Percentiles rank a stretch among this genome's conserved stretches.
Conservation (phyloP, 192 early-diverging fungal genomes). For the Backusella mclennaniae region DNA sequence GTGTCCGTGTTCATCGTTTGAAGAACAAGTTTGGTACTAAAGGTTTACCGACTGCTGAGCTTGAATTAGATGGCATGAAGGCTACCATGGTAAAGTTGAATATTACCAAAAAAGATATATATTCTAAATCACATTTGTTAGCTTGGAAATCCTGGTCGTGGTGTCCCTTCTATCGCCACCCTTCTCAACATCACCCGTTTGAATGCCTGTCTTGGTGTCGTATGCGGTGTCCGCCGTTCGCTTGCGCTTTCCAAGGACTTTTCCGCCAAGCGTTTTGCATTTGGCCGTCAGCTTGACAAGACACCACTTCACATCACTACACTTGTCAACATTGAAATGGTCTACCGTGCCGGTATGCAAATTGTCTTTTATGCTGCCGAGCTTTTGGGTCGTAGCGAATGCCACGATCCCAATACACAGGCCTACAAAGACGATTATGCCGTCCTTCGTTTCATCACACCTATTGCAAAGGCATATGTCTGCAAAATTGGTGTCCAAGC, state of each 20-base stretch:
- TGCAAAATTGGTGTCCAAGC: conserved; percentile 45
- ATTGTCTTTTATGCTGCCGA: conserved; percentile 53
- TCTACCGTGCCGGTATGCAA: conserved; percentile 50
- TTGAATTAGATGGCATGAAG: conserved; percentile 57
- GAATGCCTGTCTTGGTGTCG: conserved; percentile 49
- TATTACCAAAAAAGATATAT: not conserved
- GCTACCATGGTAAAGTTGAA: conserved; percentile 29
- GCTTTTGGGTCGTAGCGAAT: conserved; percentile 57
- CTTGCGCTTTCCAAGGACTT: conserved; percentile 59
- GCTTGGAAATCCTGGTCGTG: conserved; percentile 49
- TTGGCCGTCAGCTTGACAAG: conserved; percentile 42
- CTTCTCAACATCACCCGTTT: conserved; percentile 74
- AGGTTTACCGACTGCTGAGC: conserved; percentile 70
- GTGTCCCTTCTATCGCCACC: conserved; percentile 60
- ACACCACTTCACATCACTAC: conserved; percentile 63
- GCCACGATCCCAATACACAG: conserved; percentile 18
- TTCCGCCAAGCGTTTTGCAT: conserved; percentile 58
- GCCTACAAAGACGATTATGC: conserved; percentile 22
- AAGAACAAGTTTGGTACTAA: conserved; percentile 75
- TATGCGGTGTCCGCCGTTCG: conserved; percentile 42
- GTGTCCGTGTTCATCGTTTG: conserved; percentile 63
- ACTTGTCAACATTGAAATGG: conserved; percentile 55
- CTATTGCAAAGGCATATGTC: conserved; percentile 60
- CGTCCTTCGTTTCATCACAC: conserved; percentile 66
- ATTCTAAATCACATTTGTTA: not conserved